Evolutionary conservation across 2,329 filamentous ascomycete genomes (phyloP), one percentile per base, ranked within the genome.

Genomic region (Aspergillus quadrilineatus): DNA sequence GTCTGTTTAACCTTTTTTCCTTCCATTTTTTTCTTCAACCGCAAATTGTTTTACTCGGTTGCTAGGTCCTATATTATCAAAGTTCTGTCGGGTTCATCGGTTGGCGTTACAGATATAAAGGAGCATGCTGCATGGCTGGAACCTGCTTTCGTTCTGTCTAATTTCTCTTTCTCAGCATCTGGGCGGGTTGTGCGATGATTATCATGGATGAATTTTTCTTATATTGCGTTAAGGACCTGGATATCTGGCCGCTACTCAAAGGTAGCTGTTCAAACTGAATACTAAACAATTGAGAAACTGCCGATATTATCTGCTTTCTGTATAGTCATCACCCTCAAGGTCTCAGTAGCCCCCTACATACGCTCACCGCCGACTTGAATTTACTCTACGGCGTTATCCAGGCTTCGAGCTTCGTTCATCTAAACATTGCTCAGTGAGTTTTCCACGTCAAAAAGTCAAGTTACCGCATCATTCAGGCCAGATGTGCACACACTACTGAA

Each of bases 61-160:
- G 22, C 22, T 22, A 22, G 22, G 22, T 22, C 22, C 22, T 22
- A 22, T 22, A 22, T 22, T 22, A 22, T 3, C 22, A 22, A 22
- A 22, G 22, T 34, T 37, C 34, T 10, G 34, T 14, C 14, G 15
- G 46, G 32, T 49, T 39, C 32, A 37, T 37, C 34, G 22, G 34
- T 49, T 47, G 62, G 62, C 62, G 62, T 64, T 62, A 50, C 58
- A 58, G 29, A 60, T 37, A 37, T 5, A 58, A 57, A 64, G 56
- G 60, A 60, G 61, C 61, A 63, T 63, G 56, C 50, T 60, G 60
- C 58, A 64, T 64, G 58, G 62, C 53, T 55, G 56, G 62, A 55
- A 53, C 53, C 53, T 50, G 17, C 42, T 26, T 26, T 45, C 22
- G 22, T 22, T 45, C 22, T 45, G 10, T 45, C 3, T 14, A 29